A percentile compares a stretch with the other conserved stretches of the same genome.
Evolutionary conservation across 306 rosid genomes (phyloP).

Genomic region (Sicyos edulis): DNA sequence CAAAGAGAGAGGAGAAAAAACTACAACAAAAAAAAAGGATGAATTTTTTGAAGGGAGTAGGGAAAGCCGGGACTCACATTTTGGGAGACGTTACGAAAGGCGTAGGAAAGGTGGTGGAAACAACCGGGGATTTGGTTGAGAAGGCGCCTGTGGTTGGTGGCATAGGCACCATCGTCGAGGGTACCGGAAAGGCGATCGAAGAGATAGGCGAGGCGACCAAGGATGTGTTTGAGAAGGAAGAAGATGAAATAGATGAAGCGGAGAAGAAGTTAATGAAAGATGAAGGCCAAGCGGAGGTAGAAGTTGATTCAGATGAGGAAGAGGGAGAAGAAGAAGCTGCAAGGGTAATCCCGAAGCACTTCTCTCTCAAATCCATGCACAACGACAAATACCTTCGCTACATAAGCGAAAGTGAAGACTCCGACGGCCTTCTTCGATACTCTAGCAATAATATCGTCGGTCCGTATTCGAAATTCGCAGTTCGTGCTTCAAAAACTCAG

Average conservation of each 20-base stretch:
- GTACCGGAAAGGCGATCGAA: background rate
- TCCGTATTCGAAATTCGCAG: conserved; percentile 15
- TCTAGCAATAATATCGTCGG: conserved; percentile 13
- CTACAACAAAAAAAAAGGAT: background rate
- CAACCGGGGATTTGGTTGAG: background rate
- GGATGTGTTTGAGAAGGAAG: background rate
- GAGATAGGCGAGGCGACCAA: background rate
- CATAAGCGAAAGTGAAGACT: background rate
- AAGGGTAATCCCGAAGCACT: conserved; percentile 9
- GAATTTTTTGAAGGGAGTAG: background rate
- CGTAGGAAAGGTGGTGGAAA: background rate
- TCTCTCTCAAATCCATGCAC: conserved; percentile 18
- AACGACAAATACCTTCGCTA: conserved; percentile 19
- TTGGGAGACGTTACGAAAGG: background rate
- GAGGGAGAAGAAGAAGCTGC: background rate
- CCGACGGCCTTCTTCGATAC: background rate
- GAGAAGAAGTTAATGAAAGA: background rate
- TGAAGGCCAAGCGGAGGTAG: background rate
- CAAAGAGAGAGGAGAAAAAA: background rate
- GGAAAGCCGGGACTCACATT: conserved; percentile 4
- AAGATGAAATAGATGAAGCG: background rate
- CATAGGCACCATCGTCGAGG: background rate
- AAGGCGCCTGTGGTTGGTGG: background rate
- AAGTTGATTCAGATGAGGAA: background rate
- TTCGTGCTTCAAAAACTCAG: background rate